These are phyloP conservation scores for Penicillium robsamsonii DNA, from an alignment of 495 filamentous ascomycete species.

Conservation along the genomic window DNA sequence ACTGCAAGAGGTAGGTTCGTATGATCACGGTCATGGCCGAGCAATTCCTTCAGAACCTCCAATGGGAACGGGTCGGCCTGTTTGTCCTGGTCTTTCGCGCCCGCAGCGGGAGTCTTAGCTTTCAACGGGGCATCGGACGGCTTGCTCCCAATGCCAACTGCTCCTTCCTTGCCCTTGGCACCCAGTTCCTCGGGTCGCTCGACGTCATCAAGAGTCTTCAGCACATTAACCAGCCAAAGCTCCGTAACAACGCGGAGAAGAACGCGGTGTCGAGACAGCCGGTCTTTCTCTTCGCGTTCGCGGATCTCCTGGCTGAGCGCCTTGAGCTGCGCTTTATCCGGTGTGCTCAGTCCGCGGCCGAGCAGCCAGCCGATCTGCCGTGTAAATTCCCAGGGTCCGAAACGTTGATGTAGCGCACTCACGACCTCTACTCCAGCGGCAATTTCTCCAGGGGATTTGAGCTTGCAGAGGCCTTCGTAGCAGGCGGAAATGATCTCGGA, in stretches of 20 bases:
- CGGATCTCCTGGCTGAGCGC: slow-evolving; percentile 71
- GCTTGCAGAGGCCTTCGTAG: slow-evolving; percentile 88
- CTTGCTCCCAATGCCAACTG: slow-evolving; percentile 46
- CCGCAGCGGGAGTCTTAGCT: slow-evolving; percentile 29
- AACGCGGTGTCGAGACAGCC: slow-evolving; percentile 78
- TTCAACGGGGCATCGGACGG: slow-evolving; percentile 55
- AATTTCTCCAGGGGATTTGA: slow-evolving; percentile 87
- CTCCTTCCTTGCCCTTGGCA: slow-evolving; percentile 61
- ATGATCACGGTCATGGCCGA: slow-evolving; percentile 91
- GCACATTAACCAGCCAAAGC: slow-evolving; percentile 87
- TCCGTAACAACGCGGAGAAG: slow-evolving; percentile 90
- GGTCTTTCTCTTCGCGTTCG: slow-evolving; percentile 95
- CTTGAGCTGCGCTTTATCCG: slow-evolving; percentile 84
- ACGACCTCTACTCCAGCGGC: slow-evolving; percentile 89
- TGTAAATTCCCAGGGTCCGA: slow-evolving; percentile 88
- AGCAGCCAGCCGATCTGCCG: slow-evolving; percentile 89
- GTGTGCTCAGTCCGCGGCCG: slow-evolving; percentile 87
- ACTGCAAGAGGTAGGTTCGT: slow-evolving; percentile 87
- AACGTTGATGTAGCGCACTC: slow-evolving; percentile 93
- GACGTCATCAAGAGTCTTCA: slow-evolving; percentile 87
- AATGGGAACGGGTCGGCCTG: slow-evolving; percentile 83
- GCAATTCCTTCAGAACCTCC: slow-evolving; percentile 92
- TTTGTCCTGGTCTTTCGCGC: slow-evolving; percentile 38
- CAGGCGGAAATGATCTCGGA: slow-evolving; percentile 98
- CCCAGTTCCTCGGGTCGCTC: slow-evolving; percentile 78